Evolutionary conservation across 208 protist genomes (phyloP), one percentile per base, ranked within the genome.

Genomic region (Acanthamoeba sp.): DNA sequence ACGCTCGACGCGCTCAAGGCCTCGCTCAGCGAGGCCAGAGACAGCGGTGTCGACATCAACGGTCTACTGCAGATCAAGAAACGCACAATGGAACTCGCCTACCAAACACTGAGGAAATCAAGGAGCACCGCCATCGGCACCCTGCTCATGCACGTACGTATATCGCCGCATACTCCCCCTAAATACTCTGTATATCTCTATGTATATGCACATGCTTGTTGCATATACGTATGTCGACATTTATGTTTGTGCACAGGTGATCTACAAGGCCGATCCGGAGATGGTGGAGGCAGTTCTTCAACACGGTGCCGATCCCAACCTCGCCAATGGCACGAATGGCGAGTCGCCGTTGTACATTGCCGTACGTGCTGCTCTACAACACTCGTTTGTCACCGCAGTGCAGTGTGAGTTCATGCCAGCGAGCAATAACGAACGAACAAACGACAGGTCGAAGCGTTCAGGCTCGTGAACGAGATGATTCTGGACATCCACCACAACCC

Each of bases 1-100:
- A 36, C 42, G 12, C 27, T 29, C n/a, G 45, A 59, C 29, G 45
- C n/a, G 3, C 76, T 85, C 10, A 0, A 10, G 18, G 27, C 4
- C 45, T 85, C 76, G 10, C 76, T 85, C 16, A 24, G 42, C 55
- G 24, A 14, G 3, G n/a, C 9, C 18, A 6, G 76, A 59, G 0
- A n/a, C n/a, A n/a, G n/a, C n/a, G n/a, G n/a, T n/a, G 27, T 85
- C 76, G 48, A 85, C 42, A 85, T 85, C 16, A 34, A 85, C 45
- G 12, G n/a, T 18, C 14, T 57, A 3, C 38, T 85, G 76, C 16
- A 48, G 36, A 80, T 80, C 32, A 20, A 32, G 29, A 9, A 85
- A 6, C 20, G 14, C 3, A 4, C 18, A n/a, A 57, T 85, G 7
- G 29, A 73, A 45, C 38, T 27, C 29, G 27, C 34, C 22, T 5